Evolutionary conservation across 352 stramenopile species (phyloP).

Genomic region (Phytopythium boreale): DNA sequence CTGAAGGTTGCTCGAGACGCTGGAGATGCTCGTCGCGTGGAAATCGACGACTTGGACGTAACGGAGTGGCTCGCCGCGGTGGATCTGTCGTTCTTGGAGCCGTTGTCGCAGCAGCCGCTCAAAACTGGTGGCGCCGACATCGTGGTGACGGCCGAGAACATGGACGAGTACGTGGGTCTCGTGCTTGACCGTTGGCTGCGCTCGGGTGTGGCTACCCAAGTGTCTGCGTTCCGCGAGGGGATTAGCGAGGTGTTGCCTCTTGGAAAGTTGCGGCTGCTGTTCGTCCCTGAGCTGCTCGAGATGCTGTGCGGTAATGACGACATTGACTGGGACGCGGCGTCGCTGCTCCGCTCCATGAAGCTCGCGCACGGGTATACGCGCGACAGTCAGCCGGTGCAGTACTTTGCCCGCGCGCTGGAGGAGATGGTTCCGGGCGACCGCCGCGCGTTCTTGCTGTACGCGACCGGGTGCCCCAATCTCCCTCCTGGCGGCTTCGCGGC

Average conservation of each 20-base stretch:
- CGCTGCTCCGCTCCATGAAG: slow-evolving; percentile 68
- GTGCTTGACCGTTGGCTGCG: slow-evolving; percentile 66
- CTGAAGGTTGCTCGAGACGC: slow-evolving; percentile 17
- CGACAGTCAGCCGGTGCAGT: slow-evolving; percentile 63
- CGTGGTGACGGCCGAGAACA: slow-evolving; percentile 49
- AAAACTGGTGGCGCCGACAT: slow-evolving; percentile 36
- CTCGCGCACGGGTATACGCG: slow-evolving; percentile 82
- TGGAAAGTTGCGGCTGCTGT: slow-evolving; percentile 66
- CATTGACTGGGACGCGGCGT: slow-evolving; percentile 64
- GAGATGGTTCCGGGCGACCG: slow-evolving; percentile 57
- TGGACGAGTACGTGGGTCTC: slow-evolving; percentile 48
- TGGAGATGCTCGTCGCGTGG: slow-evolving; percentile 14
- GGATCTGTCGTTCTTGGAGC: slow-evolving; percentile 74
- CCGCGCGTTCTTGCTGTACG: slow-evolving; percentile 75
- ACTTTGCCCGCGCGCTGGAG: slow-evolving; percentile 68
- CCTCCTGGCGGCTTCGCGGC: slow-evolving; percentile 65
- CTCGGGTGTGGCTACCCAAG: slow-evolving; percentile 57
- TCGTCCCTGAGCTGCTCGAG: slow-evolving; percentile 59
- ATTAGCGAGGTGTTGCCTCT: slow-evolving; percentile 72
- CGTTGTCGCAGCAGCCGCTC: slow-evolving; percentile 67
- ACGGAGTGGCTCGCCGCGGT: slow-evolving; percentile 65
- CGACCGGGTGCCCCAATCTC: slow-evolving; percentile 79
- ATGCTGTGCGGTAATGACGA: slow-evolving; percentile 74
- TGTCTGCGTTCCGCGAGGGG: slow-evolving; percentile 72
- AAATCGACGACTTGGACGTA: slow-evolving; percentile 53